Conservation (phyloP, 202 grass and related monocot species). For the Zizania palustris region DNA sequence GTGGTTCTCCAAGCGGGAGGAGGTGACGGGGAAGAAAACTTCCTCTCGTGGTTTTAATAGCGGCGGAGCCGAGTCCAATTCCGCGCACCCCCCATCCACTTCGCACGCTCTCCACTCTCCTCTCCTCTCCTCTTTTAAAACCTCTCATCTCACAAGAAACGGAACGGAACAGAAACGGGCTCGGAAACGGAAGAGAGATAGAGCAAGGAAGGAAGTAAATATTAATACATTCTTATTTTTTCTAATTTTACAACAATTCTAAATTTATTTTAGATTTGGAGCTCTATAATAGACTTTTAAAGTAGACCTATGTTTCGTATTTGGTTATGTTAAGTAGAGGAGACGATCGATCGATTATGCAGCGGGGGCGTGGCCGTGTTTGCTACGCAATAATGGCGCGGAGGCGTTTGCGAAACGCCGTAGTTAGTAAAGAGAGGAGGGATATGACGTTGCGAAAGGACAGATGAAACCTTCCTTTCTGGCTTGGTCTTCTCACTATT, state of each 20-base stretch:
- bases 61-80: conserved; percentile 49
- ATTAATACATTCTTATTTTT: too few species aligned
- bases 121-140: conserved; percentile 46
- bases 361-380: neutral
- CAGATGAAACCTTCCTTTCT: neutral
- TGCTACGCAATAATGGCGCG: conserved; percentile 31
- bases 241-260: too few species aligned
- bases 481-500: conserved; percentile 22
- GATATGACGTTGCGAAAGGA: neutral
- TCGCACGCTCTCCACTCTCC: conserved; percentile 43
- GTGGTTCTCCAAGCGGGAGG: conserved; percentile 49
- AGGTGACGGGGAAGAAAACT: conserved; percentile 54
- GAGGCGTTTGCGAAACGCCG: conserved; percentile 33
- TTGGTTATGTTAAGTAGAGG: too few species aligned
- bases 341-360: too few species aligned
- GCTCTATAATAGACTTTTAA: neutral
- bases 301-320: neutral
- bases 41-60: conserved; percentile 60
- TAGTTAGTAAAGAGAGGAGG: conserved; percentile 15
- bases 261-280: too few species aligned
- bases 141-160: conserved; percentile 28
- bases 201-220: too few species aligned
- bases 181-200: neutral
- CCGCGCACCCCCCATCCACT: conserved; percentile 37
- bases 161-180: conserved; percentile 1